Conservation (phyloP, 306 rosid genomes). For the Glycine tomentella region DNA sequence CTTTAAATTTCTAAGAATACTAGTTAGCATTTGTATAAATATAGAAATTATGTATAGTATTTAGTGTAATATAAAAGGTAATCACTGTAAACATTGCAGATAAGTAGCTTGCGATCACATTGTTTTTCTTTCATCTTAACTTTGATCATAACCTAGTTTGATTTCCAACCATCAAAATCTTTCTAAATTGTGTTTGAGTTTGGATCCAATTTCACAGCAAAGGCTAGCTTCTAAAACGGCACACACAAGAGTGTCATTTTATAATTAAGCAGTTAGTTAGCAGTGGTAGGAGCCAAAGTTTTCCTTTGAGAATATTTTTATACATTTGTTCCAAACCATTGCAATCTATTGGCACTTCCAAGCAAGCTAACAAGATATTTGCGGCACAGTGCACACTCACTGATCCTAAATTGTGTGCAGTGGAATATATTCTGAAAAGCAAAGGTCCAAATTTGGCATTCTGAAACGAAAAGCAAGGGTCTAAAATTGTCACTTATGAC, state of each 20-base stretch:
- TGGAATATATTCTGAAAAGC: slow-evolving; percentile 48
- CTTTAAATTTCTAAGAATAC: too few relatives aligned
- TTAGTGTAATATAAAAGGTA: background rate
- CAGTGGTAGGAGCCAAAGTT: background rate
- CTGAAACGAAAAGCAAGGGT: slow-evolving; percentile 33
- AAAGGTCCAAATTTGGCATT: slow-evolving; percentile 36
- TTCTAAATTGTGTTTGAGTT: background rate
- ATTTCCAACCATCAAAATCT: background rate
- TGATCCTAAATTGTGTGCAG: background rate
- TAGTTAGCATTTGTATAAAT: too few relatives aligned
- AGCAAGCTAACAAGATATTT: background rate
- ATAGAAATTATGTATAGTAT: background rate
- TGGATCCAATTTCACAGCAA: background rate
- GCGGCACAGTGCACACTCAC: too few relatives aligned
- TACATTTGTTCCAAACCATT: slow-evolving; percentile 12
- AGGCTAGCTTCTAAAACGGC: background rate
- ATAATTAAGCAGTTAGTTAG: background rate
- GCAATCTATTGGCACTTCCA: background rate
- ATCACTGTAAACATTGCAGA: background rate
- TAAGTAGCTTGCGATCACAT: too few relatives aligned
- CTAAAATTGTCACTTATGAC: slow-evolving; percentile 19
- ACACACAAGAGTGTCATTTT: slow-evolving; percentile 17
- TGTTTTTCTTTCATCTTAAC: too few relatives aligned
- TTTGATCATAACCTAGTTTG: background rate
- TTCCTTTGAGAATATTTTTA: background rate